These are phyloP conservation scores for Boletus fagicola DNA, from an alignment of 768 basidiomycete genomes.

Conservation along the genomic window DNA sequence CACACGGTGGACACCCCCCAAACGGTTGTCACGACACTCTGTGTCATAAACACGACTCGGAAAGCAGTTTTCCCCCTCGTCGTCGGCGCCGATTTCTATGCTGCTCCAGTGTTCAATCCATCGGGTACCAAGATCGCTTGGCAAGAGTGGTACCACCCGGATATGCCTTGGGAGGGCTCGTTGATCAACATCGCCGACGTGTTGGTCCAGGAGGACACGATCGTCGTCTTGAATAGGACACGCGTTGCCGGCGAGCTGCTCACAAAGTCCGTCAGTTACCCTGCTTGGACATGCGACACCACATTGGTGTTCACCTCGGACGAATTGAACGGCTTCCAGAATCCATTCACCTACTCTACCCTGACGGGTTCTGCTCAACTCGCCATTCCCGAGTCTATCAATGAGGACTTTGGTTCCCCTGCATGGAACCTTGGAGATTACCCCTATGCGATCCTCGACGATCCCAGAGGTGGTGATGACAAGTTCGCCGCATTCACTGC, in stretches of 20 bases:
- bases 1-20: conserved; percentile 48
- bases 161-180: conserved; percentile 72
- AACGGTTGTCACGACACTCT: conserved; percentile 50
- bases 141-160: conserved; percentile 66
- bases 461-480: conserved; percentile 18
- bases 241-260: conserved; percentile 52
- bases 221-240: conserved; percentile 37
- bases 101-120: conserved; percentile 51
- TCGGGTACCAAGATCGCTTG: conserved; percentile 55
- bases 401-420: conserved; percentile 57
- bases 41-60: conserved; percentile 49
- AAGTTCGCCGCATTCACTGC: conserved; percentile 33
- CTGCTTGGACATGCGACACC: conserved; percentile 56
- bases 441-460: conserved; percentile 47
- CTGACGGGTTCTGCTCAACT: conserved; percentile 29
- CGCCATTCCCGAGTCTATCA: conserved; percentile 38
- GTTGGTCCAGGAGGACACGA: conserved; percentile 23
- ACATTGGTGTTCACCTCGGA: conserved; percentile 65
- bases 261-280: conserved; percentile 55
- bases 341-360: conserved; percentile 58
- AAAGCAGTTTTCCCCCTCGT: conserved; percentile 46
- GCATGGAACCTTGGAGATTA: conserved; percentile 53
- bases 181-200: conserved; percentile 56
- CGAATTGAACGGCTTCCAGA: conserved; percentile 55
- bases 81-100: conserved; percentile 70